Conservation (phyloP, 116 monocot genomes). For the Papilionanthe hybrid region DNA sequence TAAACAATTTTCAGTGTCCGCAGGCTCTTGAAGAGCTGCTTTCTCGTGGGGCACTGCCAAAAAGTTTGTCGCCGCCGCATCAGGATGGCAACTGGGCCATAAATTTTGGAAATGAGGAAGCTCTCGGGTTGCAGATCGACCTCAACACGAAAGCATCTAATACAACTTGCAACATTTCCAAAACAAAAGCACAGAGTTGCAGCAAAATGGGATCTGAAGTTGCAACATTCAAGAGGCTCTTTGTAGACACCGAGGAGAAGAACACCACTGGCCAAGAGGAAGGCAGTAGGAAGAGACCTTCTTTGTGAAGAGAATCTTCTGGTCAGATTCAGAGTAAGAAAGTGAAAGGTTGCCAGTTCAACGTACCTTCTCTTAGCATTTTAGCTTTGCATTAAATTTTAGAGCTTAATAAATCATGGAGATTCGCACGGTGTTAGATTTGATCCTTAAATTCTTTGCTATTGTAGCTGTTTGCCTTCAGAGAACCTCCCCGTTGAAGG, state of each 20-base stretch:
- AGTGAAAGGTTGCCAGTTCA: no score
- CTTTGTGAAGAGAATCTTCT: background rate
- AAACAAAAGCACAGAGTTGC: background rate
- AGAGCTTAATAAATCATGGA: no score
- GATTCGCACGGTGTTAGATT: no score
- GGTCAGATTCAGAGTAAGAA: background rate
- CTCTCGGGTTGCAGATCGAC: conserved; percentile 3
- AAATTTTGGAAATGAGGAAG: conserved; percentile 2
- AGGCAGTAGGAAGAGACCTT: conserved; percentile 5
- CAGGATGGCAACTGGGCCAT: background rate
- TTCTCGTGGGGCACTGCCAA: background rate
- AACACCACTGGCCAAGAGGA: conserved; percentile 8
- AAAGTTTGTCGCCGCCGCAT: background rate
- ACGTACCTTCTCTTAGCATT: no score
- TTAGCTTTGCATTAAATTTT: no score
- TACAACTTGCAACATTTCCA: background rate
- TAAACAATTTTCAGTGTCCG: conserved; percentile 1
- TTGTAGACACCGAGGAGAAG: background rate
- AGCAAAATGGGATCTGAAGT: background rate
- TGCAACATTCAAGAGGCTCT: background rate
- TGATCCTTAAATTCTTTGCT: no score
- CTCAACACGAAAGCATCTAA: conserved; percentile 3
- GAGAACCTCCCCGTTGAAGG: no score
- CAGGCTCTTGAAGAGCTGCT: background rate
- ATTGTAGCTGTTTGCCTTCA: no score